Evolutionary conservation across 352 stramenopile species (phyloP).

Genomic region (Phytophthora litchii): DNA sequence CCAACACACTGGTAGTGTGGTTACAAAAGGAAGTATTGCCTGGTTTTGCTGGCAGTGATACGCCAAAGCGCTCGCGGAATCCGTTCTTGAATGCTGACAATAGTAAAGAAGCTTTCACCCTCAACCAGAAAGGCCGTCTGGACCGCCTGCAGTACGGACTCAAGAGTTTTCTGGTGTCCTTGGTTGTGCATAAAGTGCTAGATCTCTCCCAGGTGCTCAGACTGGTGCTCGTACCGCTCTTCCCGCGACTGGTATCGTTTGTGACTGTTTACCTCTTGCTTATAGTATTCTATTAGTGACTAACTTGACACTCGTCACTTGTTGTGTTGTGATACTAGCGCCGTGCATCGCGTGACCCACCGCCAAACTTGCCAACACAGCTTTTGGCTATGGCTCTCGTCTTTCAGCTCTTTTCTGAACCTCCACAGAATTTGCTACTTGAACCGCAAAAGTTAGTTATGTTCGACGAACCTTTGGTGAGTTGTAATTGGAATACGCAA

Average conservation of each 20-base stretch:
- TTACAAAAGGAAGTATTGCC: conserved; percentile 87
- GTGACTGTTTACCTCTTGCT: conserved; percentile 1
- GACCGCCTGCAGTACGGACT: conserved; percentile 87
- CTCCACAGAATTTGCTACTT: conserved; percentile 78
- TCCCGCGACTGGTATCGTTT: conserved; percentile 65
- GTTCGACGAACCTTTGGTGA: conserved; percentile 88
- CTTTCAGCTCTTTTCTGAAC: conserved; percentile 86
- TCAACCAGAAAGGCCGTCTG: conserved; percentile 85
- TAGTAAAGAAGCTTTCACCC: conserved; percentile 78
- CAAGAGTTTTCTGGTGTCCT: conserved; percentile 83
- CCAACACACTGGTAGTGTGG: conserved; percentile 85
- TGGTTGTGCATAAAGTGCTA: conserved; percentile 87
- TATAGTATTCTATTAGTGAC: background rate
- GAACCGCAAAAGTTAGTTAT: conserved; percentile 82
- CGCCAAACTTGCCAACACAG: conserved; percentile 79
- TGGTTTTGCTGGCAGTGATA: conserved; percentile 80
- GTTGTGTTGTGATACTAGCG: conserved; percentile 40
- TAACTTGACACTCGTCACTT: background rate
- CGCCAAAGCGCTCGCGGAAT: conserved; percentile 77
- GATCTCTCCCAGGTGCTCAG: conserved; percentile 84
- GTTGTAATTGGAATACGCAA: conserved; percentile 18
- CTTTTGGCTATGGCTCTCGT: conserved; percentile 85
- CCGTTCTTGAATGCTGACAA: conserved; percentile 84
- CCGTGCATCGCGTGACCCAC: conserved; percentile 70
- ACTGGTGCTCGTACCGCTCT: conserved; percentile 83